These are phyloP conservation scores for Vicia faba DNA, from an alignment of 306 rosid genomes.

Conservation along the genomic window DNA sequence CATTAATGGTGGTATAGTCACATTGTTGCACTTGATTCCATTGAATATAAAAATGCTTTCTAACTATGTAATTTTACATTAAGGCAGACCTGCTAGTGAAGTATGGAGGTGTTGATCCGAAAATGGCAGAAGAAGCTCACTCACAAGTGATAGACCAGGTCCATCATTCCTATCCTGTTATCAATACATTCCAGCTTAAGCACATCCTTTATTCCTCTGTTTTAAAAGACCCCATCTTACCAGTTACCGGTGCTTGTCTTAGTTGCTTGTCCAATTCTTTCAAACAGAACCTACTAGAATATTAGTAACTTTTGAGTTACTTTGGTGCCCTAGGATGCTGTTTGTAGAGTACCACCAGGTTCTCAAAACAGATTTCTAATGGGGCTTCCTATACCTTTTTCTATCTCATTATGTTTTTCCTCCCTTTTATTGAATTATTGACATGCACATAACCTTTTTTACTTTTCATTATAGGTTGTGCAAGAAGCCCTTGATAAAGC, in stretches of 20 bases:
- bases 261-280: slow-evolving; percentile 9
- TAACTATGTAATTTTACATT: slow-evolving; percentile 24
- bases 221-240: slow-evolving; percentile 10
- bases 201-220: slow-evolving; percentile 9
- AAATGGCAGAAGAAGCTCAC: slow-evolving; percentile 99
- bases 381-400: slow-evolving; percentile 13
- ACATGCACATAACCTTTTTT: slow-evolving; percentile 29
- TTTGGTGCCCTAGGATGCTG: slow-evolving; percentile 15
- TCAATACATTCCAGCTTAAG: slow-evolving; percentile 21
- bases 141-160: slow-evolving; percentile 86
- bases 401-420: neutral
- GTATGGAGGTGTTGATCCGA: slow-evolving; percentile 96
- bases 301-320: slow-evolving; percentile 24
- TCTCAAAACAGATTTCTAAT: slow-evolving; percentile 27
- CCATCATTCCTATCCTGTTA: slow-evolving; percentile 20
- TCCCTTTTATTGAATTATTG: neutral
- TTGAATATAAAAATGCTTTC: slow-evolving; percentile 1
- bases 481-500: slow-evolving; percentile 88
- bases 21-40: neutral
- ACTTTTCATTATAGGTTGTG: slow-evolving; percentile 70
- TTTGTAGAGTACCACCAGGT: slow-evolving; percentile 23
- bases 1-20: neutral
- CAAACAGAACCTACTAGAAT: slow-evolving; percentile 30
- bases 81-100: slow-evolving; percentile 89
- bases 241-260: slow-evolving; percentile 3